Evolutionary conservation across 2,329 filamentous ascomycete genomes (phyloP), one percentile per base, ranked within the genome.

Genomic region (Knoxdaviesia proteae): DNA sequence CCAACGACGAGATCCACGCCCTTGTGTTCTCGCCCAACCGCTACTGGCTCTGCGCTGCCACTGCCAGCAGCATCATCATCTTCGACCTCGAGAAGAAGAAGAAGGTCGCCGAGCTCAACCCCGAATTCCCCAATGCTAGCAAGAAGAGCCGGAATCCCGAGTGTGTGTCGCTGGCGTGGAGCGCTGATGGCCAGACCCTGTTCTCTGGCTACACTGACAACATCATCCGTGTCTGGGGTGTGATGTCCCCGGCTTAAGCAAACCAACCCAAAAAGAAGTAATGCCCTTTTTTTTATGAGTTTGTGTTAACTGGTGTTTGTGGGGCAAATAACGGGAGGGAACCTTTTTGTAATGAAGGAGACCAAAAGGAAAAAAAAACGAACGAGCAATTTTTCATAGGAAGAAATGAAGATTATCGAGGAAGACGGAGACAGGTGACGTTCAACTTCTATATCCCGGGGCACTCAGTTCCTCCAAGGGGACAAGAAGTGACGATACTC

Each of bases 31-130:
- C 90, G 52, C 90, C 90, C 62, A 98, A 98, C 84, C 82, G 90
- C 67, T 98, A 98, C 84, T 98, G 90, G 90, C 80, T 98, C 56
- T 98, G 90, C 77, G 90, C 90, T 62, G 90, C 90, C 63, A 98
- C 90, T 51, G 76, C 84, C 62, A 84, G 77, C 71, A 86, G 78
- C 77, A 96, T 98, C 77, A 94, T 94, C 77, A 96, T 98, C 77
- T 98, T 98, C 72, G 90, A 98, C 62, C 79, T 98, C 56, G 90
- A 98, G 84, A 98, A 98, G 87, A 98, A 98, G 87, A 92, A 80
- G 81, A 96, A 94, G 82, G 88, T 96, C 61, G 88, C 96, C 59
- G 90, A 96, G 79, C 80, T 98, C 67, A 94, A 93, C 81, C 88
- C 88, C 55, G 74, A 86, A 61, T 93, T 87, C 71, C 70, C 83